phyloP scores from a whole-genome alignment of 345 rosid species.

The Garcia nutans region DNA sequence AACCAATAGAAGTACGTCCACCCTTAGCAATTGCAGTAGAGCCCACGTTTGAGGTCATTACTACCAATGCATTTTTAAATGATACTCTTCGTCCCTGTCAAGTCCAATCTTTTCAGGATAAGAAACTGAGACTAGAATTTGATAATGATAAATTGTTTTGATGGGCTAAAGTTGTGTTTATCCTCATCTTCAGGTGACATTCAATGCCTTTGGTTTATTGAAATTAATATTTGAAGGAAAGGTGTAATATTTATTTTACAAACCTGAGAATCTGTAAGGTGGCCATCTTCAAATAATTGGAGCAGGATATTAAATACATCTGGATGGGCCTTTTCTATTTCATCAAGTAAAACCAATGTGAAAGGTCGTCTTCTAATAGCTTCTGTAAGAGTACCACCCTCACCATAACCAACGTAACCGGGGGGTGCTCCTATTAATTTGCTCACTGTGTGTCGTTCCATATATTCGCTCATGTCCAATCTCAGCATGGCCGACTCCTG shows the following conservation, averaged over 20 bases:
- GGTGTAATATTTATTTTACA: conserved; percentile 1
- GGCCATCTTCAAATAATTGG: conserved; percentile 97
- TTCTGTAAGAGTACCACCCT: conserved; percentile 93
- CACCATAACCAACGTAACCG: conserved; percentile 89
- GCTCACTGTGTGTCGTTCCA: conserved; percentile 98
- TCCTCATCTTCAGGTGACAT: background rate
- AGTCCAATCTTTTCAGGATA: conserved; percentile 5
- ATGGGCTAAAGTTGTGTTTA: background rate
- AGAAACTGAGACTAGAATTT: background rate
- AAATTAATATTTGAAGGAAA: background rate
- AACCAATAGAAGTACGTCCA: conserved; percentile 66
- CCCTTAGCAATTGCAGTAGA: conserved; percentile 90
- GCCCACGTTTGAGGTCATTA: conserved; percentile 95
- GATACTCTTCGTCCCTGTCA: conserved; percentile 90
- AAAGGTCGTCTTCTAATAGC: conserved; percentile 94
- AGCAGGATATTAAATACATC: conserved; percentile 95
- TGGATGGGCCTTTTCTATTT: conserved; percentile 65
- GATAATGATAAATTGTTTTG: background rate
- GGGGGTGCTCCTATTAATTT: conserved; percentile 96
- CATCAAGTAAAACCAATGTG: conserved; percentile 68
- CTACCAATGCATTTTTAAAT: conserved; percentile 85
- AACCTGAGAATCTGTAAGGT: conserved; percentile 98
- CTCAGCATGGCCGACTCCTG: conserved; percentile 95
- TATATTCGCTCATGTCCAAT: conserved; percentile 98
- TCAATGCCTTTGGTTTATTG: background rate